These are phyloP conservation scores for Rehmannia glutinosa DNA, from an alignment of 257 asterid species.

Conservation along the genomic window DNA sequence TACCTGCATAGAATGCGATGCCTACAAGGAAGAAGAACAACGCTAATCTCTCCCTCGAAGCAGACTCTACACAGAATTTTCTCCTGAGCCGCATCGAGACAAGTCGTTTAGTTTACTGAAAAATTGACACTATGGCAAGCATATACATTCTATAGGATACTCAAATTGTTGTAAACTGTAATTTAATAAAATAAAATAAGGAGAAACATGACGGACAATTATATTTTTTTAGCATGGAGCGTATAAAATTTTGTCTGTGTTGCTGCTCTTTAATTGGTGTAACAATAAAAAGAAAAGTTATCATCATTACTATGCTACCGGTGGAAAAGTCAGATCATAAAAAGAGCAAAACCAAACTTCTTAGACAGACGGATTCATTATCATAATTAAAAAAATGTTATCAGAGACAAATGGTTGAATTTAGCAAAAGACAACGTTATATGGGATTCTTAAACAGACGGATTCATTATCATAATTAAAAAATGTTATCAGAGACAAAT, in stretches of 20 bases:
- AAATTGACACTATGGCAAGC: not conserved
- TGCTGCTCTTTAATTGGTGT: no score
- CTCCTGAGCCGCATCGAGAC: conserved; percentile 51
- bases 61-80: conserved; percentile 91
- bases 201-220: no score
- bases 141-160: no score
- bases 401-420: not conserved
- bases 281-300: no score
- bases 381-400: not conserved
- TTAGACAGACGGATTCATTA: not conserved
- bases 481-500: not conserved
- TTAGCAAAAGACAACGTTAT: not conserved
- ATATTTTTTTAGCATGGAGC: no score
- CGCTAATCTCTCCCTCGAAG: conserved; percentile 87
- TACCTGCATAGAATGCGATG: conserved; percentile 98
- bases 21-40: conserved; percentile 94
- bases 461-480: not conserved
- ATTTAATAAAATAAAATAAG: no score
- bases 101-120: conserved; percentile 10
- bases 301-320: no score
- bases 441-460: not conserved
- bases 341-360: no score
- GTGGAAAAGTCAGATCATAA: no score
- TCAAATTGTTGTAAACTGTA: no score
- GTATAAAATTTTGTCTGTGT: no score